phyloP scores from a whole-genome alignment of 768 basidiomycete genomes.

The Trametopsis cervina region DNA sequence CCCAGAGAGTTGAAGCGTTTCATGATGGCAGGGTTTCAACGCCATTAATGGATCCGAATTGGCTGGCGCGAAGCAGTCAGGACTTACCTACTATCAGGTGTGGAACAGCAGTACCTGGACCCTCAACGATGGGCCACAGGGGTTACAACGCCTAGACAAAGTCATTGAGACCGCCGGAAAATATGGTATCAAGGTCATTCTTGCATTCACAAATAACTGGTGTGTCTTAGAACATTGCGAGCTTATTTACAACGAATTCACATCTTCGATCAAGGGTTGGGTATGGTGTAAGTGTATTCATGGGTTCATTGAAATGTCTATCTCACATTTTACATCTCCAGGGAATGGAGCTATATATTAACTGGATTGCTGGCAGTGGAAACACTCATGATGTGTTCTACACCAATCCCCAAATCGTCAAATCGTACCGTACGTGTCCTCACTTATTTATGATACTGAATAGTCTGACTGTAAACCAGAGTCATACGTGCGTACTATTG shows the following conservation, averaged over 20 bases:
- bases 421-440: conserved; percentile 22
- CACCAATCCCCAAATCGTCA: conserved; percentile 21
- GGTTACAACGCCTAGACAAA: conserved; percentile 45
- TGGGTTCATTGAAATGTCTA: neutral
- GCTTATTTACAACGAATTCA: too few species aligned
- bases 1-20: neutral
- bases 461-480: conserved; percentile 17
- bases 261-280: conserved; percentile 35
- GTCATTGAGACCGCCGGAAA: conserved; percentile 42
- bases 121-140: conserved; percentile 47
- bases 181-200: conserved; percentile 43
- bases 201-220: conserved; percentile 55
- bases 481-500: conserved; percentile 24
- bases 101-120: conserved; percentile 44
- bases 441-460: neutral
- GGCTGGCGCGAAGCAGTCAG: conserved; percentile 32
- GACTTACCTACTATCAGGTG: conserved; percentile 46
- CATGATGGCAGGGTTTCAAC: conserved; percentile 33
- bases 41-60: conserved; percentile 35
- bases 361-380: conserved; percentile 21
- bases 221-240: too few species aligned
- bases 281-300: conserved; percentile 37
- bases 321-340: conserved; percentile 14
- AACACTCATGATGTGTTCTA: conserved; percentile 26
- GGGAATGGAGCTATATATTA: conserved; percentile 28